Base-by-base conservation (phyloP, 441 rosid species). In the Eruca vesicaria region DNA sequence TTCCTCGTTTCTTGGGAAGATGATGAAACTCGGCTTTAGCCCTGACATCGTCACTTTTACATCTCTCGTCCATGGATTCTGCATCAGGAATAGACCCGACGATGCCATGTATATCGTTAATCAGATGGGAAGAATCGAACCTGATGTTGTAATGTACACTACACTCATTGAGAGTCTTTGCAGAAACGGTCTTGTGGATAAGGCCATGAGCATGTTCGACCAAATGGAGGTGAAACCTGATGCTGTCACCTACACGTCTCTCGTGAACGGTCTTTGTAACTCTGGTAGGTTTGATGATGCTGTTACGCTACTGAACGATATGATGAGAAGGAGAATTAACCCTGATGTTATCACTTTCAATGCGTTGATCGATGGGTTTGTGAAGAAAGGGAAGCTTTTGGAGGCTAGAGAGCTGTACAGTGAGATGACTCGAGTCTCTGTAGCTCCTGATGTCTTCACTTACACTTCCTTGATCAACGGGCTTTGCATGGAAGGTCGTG, bases 381-480 rank as follows among this genome's bases (percentile, higher is more conserved):
- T 76, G 59, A 71, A 76, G 43, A 32, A 76, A 23, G 66, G 80
- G 0, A 70, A 64, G 66, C 14, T 76, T 76, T 7, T 64, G 45
- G 67, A 69, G 32, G 75, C 76, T 57, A 32, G 52, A 41, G 33
- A 63, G 3, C 38, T 76, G 26, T 70, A 70, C 61, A 57, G 38
- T 14, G 80, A 76, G 67, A 76, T 76, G 79, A 64, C 70, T 68
- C 20, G 5, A 9, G 6, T 69, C 74, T 69, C 59, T 20, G 65
- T 76, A 53, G 52, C 68, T 69, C 81, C 76, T 52, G 28, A 72
- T 29, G 14, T 52, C 20, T 4, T 78, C 11, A 78, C 80, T 23
- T 72, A 78, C 11, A 78, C 67, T 36, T 71, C 80, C n/a, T 60
- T 78, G 80, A 66, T 71, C 18, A 66, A 71, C 5, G 77, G 80